Evolutionary conservation across 495 filamentous ascomycete genomes (phyloP).

Genomic region (Daldinia grandis): DNA sequence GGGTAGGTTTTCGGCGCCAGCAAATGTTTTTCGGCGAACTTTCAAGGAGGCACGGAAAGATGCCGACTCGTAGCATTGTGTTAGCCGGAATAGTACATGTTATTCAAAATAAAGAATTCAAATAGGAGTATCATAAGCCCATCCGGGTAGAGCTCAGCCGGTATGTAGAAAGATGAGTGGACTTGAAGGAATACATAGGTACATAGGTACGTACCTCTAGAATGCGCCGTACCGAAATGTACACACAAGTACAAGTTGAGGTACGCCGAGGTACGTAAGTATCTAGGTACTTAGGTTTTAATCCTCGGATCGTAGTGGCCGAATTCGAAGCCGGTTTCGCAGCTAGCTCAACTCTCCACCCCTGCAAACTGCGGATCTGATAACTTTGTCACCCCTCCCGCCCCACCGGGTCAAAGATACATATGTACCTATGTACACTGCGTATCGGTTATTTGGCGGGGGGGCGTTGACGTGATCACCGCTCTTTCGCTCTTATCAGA

Average conservation of each 20-base stretch:
- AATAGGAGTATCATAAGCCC: not conserved
- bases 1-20: not conserved
- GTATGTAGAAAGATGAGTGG: not conserved
- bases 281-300: too few relatives aligned
- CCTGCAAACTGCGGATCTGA: constrained; percentile 45
- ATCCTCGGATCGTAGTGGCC: constrained; percentile 24
- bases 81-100: not conserved
- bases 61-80: not conserved
- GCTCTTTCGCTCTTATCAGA: constrained; percentile 36
- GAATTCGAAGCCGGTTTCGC: constrained; percentile 29
- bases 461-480: constrained; percentile 34
- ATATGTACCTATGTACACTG: too few relatives aligned
- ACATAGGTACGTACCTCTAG: too few relatives aligned
- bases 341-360: constrained; percentile 8
- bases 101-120: not conserved
- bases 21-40: not conserved
- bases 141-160: not conserved
- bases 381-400: constrained; percentile 34
- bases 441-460: constrained; percentile 1
- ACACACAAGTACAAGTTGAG: constrained; percentile 5
- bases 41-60: not conserved
- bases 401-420: constrained; percentile 9
- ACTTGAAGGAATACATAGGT: not conserved
- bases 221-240: constrained; percentile 4
- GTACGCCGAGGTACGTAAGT: not conserved